Evolutionary conservation across 768 basidiomycete genomes (phyloP).

Genomic region (Paxillus rubicundulus): DNA sequence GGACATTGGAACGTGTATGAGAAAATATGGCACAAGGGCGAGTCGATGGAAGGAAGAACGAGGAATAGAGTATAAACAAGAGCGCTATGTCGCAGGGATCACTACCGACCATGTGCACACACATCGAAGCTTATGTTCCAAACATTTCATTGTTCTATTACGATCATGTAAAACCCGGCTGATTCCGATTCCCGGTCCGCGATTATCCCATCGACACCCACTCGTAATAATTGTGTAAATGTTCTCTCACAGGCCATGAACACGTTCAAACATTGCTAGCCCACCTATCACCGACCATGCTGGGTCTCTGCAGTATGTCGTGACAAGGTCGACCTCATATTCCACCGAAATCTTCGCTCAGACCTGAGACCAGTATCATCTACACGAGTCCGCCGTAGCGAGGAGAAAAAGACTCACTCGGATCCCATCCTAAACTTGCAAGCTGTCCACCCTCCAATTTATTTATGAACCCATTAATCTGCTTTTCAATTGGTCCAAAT

Average conservation of each 20-base stretch:
- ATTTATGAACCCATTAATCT: slow-evolving; percentile 21
- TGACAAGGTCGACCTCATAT: slow-evolving; percentile 2
- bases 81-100: too few relatives aligned
- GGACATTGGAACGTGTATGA: slow-evolving; percentile 4
- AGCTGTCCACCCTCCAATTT: slow-evolving; percentile 21
- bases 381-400: background rate
- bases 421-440: slow-evolving; percentile 24
- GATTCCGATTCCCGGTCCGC: too few relatives aligned
- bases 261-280: too few relatives aligned
- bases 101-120: too few relatives aligned
- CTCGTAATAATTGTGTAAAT: too few relatives aligned
- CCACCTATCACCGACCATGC: too few relatives aligned
- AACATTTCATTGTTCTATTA: slow-evolving; percentile 13
- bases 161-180: slow-evolving; percentile 11
- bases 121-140: background rate
- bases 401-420: slow-evolving; percentile 14
- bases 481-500: slow-evolving; percentile 17
- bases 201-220: too few relatives aligned
- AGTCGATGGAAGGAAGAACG: background rate
- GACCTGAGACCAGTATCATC: slow-evolving; percentile 1
- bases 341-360: background rate
- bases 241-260: too few relatives aligned
- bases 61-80: too few relatives aligned
- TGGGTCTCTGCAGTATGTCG: background rate
- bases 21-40: background rate